Conservation (phyloP, 768 basidiomycete species). For the Collybia sp. region DNA sequence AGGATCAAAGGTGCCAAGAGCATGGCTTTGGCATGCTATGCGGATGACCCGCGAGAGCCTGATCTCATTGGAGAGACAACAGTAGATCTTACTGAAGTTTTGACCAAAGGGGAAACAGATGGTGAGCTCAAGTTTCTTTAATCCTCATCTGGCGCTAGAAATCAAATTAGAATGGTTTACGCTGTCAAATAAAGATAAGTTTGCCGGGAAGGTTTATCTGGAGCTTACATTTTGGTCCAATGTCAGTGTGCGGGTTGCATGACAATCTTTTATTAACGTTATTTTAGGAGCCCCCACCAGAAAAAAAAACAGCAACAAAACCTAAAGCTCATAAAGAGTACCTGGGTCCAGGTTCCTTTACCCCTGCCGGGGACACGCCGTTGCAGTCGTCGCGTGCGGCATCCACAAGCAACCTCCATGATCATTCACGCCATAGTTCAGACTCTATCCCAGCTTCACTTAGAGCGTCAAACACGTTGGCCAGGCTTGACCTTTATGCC, state of each 20-base stretch:
- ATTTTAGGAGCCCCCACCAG: conserved; percentile 70
- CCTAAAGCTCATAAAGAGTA: conserved; percentile 57
- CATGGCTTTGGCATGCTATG: conserved; percentile 85
- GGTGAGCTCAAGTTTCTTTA: conserved; percentile 47
- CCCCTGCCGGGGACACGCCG: conserved; percentile 34
- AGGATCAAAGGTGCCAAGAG: conserved; percentile 67
- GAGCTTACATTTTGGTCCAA: conserved; percentile 98
- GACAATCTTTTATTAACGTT: background rate
- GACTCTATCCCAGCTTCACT: conserved; percentile 60
- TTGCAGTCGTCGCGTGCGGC: conserved; percentile 20
- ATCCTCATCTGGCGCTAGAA: background rate
- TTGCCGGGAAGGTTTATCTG: conserved; percentile 92
- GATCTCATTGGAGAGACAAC: conserved; percentile 90
- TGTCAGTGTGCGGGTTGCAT: conserved; percentile 38
- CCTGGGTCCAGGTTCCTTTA: conserved; percentile 74
- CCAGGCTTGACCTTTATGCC: conserved; percentile 64
- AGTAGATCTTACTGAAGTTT: conserved; percentile 83
- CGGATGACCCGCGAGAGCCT: conserved; percentile 93
- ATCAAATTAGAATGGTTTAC: conserved; percentile 83
- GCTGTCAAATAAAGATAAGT: conserved; percentile 85
- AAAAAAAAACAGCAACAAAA: conserved; percentile 54
- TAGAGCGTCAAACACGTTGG: conserved; percentile 56
- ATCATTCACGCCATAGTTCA: conserved; percentile 34
- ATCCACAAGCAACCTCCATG: conserved; percentile 26
- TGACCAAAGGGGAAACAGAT: conserved; percentile 96